Conservation (phyloP, 1,284 basidiomycete genomes). For the Sutorius eximius region DNA sequence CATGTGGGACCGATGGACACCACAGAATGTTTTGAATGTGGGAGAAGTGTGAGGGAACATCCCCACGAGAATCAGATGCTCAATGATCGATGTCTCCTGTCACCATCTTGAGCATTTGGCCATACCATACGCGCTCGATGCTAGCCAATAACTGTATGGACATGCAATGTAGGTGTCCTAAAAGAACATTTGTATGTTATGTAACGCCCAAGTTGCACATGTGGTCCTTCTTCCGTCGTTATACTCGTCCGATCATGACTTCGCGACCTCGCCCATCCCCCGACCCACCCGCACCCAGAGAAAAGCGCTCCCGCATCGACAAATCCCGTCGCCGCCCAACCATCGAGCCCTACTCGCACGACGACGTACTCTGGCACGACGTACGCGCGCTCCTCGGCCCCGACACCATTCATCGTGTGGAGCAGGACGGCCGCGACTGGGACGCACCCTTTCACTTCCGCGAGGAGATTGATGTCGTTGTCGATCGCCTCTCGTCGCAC, state of each 20-base stretch:
- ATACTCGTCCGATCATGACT: constrained; percentile 7
- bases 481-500: constrained; percentile 62
- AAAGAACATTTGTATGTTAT: no score
- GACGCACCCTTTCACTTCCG: constrained; percentile 59
- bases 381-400: constrained; percentile 66
- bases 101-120: no score
- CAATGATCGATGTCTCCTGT: no score
- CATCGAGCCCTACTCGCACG: constrained; percentile 33
- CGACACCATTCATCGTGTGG: constrained; percentile 52
- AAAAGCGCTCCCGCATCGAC: constrained; percentile 19
- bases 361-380: constrained; percentile 77
- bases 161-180: no score
- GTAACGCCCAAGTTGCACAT: no score
- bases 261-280: constrained; percentile 5
- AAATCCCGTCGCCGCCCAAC: constrained; percentile 6
- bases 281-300: neutral
- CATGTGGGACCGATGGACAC: no score
- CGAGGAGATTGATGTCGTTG: constrained; percentile 67
- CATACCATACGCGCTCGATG: no score
- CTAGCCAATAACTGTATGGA: no score
- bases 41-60: neutral
- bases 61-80: neutral
- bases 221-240: neutral
- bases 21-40: neutral
- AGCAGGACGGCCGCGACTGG: constrained; percentile 52